Evolutionary conservation across 257 asterid species (phyloP).

Genomic region (Leonotis leonurus): DNA sequence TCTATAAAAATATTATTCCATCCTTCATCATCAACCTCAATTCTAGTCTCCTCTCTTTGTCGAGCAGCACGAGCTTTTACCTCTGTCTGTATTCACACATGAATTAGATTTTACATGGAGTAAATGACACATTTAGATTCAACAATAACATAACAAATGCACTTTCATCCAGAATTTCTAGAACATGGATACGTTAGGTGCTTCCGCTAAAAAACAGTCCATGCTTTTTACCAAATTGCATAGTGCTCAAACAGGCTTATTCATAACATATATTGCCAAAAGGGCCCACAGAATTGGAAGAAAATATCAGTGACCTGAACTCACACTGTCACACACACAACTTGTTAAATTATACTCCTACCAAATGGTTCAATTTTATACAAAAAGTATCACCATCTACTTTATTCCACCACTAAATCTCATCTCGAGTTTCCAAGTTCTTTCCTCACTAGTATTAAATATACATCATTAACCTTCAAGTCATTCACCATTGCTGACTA

Average conservation of each 20-base stretch:
- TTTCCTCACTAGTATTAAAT: not conserved
- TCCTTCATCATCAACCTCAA: too few relatives aligned
- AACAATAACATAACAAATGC: too few relatives aligned
- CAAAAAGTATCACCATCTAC: constrained; percentile 12
- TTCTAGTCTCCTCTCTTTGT: too few relatives aligned
- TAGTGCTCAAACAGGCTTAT: constrained; percentile 15
- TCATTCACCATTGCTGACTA: not conserved
- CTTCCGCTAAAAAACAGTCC: constrained; percentile 14
- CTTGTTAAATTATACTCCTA: not conserved
- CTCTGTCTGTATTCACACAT: too few relatives aligned
- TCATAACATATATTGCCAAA: not conserved
- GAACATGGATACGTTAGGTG: too few relatives aligned
- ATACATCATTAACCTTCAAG: not conserved
- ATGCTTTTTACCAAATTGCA: constrained; percentile 14
- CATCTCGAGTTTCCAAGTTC: not conserved
- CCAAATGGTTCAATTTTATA: not conserved
- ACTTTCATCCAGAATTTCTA: too few relatives aligned
- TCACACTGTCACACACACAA: constrained; percentile 5
- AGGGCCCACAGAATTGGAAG: constrained; percentile 18
- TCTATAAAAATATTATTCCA: too few relatives aligned
- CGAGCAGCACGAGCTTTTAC: too few relatives aligned
- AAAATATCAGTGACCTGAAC: constrained; percentile 23
- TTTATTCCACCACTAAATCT: constrained; percentile 13
- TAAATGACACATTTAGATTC: too few relatives aligned
- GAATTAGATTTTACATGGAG: too few relatives aligned